These are phyloP conservation scores for Kodamaea leandrae DNA, from an alignment of 805 yeast genomes.

Conservation along the genomic window DNA sequence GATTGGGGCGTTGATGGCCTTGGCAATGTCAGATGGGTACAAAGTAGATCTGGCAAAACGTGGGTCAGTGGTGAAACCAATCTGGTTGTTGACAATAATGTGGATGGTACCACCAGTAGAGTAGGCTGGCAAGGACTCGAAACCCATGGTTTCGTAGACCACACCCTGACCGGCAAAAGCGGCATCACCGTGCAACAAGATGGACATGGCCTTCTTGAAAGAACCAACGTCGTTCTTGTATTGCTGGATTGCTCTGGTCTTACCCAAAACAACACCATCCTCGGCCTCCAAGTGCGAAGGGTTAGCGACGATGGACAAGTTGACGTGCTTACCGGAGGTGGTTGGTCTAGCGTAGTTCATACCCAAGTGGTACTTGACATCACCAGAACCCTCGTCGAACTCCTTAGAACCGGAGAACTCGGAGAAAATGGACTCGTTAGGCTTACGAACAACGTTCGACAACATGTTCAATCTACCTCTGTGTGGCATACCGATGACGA, in stretches of 20 bases:
- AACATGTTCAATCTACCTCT: constrained; percentile 98
- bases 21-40: constrained; percentile 96
- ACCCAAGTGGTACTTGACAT: constrained; percentile 98
- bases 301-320: constrained; percentile 94
- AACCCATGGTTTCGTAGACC: constrained; percentile 97
- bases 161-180: constrained; percentile 99
- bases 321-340: constrained; percentile 94
- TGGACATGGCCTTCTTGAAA: constrained; percentile 84
- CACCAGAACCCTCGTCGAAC: constrained; percentile 97
- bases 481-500: constrained; percentile 99
- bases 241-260: constrained; percentile 94
- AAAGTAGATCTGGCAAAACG: constrained; percentile 96
- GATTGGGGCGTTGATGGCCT: constrained; percentile 94
- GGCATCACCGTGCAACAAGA: constrained; percentile 97
- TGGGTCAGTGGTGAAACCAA: constrained; percentile 99
- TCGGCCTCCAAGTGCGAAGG: constrained; percentile 99
- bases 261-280: constrained; percentile 97
- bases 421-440: constrained; percentile 94
- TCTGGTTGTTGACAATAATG: constrained; percentile 94
- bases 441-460: constrained; percentile 97
- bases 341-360: constrained; percentile 99
- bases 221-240: constrained; percentile 83
- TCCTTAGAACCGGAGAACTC: constrained; percentile 92
- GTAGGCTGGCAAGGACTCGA: constrained; percentile 87
- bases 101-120: constrained; percentile 98